Evolutionary conservation across 305 asterid species (phyloP), one percentile per base, ranked within the genome.

Genomic region (Fraxinus paxiana): DNA sequence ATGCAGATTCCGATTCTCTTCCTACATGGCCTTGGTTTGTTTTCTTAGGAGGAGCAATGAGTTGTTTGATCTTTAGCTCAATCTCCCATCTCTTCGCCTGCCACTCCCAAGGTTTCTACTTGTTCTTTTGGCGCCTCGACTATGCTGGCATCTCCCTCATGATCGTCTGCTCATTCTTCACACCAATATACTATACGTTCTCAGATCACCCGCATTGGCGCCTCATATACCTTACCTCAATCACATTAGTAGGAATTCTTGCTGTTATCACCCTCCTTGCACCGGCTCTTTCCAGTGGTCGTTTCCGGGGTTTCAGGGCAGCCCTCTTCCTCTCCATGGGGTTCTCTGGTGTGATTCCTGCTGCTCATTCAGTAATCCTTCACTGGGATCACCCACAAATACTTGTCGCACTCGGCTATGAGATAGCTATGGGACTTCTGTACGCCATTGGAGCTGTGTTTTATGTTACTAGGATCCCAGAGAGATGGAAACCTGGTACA

Each of bases 51-150:
- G 98, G 98, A 13, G 95, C 97, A 17, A 94, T 91, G 94, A 24
- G 89, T 31, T 94, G 98, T 79, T 81, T 94, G 61, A 81, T 92
- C 33, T 89, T 86, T 75, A 94, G 97, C 86, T 85, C 96, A 0
- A 48, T 90, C 6, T 91, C 97, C 85, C 98, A 94, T 80, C 90
- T 92, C 76, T 90, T 94, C 73, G 91, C 98, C 38, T 94, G 98
- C 88, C 98, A 91, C 78, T 94, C 98, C 46, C 84, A 46, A 35
- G 89, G 88, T 15, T 94, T 84, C 85, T 87, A 87, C 86, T 84
- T 74, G 86, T 90, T 92, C 91, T 92, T 92, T 88, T 94, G 98
- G 97, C 92, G 97, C 65, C 93, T 94, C 15, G 98, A 94, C 86
- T 92, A 94, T 37, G 84, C 91, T 5, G 98, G 98, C 18, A 94